Conservation (phyloP, 352 stramenopile species). For the Aphanomyces invadans region DNA sequence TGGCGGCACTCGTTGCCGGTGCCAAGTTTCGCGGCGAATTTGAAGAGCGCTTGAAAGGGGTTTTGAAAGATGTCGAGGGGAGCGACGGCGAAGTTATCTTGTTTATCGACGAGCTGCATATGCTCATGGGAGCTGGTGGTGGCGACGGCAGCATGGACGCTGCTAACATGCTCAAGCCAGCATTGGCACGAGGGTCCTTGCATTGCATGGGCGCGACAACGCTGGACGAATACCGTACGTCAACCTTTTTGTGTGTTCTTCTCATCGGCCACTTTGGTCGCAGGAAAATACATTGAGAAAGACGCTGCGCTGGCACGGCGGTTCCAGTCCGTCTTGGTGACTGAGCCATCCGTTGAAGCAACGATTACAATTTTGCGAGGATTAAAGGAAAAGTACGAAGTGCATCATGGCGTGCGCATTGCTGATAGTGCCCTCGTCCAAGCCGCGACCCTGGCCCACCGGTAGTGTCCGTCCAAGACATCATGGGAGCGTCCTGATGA, state of each 20-base stretch:
- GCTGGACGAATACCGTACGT: slow-evolving; percentile 89
- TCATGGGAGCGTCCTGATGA: neutral
- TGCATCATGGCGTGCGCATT: slow-evolving; percentile 95
- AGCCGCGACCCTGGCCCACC: slow-evolving; percentile 89
- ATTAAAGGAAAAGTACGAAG: slow-evolving; percentile 95
- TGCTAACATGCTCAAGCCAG: slow-evolving; percentile 94
- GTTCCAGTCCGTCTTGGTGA: slow-evolving; percentile 96
- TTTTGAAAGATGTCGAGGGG: slow-evolving; percentile 92
- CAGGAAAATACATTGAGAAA: slow-evolving; percentile 91
- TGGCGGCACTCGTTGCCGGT: slow-evolving; percentile 92
- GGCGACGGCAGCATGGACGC: slow-evolving; percentile 86
- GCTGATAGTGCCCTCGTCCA: slow-evolving; percentile 90
- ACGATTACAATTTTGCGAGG: slow-evolving; percentile 94
- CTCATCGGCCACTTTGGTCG: neutral
- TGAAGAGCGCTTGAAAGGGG: slow-evolving; percentile 94
- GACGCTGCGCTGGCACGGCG: slow-evolving; percentile 93
- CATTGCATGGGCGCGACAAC: slow-evolving; percentile 91
- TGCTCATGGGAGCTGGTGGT: slow-evolving; percentile 85
- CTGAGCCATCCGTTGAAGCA: slow-evolving; percentile 92
- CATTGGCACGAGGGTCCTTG: slow-evolving; percentile 85
- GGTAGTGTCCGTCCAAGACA: slow-evolving; percentile 44
- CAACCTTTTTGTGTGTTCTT: neutral
- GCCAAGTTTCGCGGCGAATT: slow-evolving; percentile 96
- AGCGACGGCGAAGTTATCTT: slow-evolving; percentile 92
- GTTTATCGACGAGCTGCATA: slow-evolving; percentile 96